phyloP scores from a whole-genome alignment of 768 basidiomycete species.

The Termitomyces heimii region DNA sequence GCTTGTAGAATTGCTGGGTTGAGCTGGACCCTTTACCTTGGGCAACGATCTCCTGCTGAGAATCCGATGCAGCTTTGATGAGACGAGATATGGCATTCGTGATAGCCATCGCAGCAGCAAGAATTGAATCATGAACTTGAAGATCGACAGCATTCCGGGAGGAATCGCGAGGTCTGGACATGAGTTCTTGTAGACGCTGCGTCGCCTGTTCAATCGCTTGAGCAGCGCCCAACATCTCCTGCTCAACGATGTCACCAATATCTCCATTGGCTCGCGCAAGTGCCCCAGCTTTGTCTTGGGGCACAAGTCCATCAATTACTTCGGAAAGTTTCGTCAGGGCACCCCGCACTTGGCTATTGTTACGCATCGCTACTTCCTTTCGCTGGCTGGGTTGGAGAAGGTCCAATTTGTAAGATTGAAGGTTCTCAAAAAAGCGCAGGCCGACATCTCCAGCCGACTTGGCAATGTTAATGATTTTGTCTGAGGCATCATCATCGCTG shows the following conservation, averaged over 20 bases:
- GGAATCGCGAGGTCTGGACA: constrained; percentile 84
- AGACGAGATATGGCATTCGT: constrained; percentile 92
- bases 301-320: constrained; percentile 78
- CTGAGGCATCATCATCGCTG: constrained; percentile 86
- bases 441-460: constrained; percentile 85
- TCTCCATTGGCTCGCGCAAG: constrained; percentile 82
- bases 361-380: constrained; percentile 84
- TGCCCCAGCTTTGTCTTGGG: constrained; percentile 71
- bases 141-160: constrained; percentile 85
- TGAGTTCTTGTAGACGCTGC: constrained; percentile 82
- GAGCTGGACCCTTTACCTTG: constrained; percentile 92
- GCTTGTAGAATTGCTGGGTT: constrained; percentile 97
- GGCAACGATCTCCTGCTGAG: constrained; percentile 96
- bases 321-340: constrained; percentile 85
- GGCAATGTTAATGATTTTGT: constrained; percentile 82
- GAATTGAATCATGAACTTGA: constrained; percentile 97
- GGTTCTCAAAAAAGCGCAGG: constrained; percentile 88
- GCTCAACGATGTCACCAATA: constrained; percentile 93
- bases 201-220: constrained; percentile 93
- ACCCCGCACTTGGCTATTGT: constrained; percentile 79
- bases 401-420: constrained; percentile 94
- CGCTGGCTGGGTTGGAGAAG: constrained; percentile 67
- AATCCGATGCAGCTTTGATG: constrained; percentile 95
- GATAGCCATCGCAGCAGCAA: constrained; percentile 90
- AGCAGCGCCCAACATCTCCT: constrained; percentile 93